Conservation (phyloP, 306 rosid species). For the Malus asiatica region DNA sequence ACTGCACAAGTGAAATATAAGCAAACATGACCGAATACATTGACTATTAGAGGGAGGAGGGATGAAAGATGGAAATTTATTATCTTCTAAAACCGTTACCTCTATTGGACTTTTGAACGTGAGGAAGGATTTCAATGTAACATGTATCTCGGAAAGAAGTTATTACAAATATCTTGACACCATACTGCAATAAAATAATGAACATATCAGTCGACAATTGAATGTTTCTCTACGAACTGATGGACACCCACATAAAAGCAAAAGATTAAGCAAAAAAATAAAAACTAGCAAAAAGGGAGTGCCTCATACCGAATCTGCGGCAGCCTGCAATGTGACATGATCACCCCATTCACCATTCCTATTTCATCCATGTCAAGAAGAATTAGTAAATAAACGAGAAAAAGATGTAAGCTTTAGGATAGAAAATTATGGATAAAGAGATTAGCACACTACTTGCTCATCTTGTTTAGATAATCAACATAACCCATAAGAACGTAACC, state of each 20-base stretch:
- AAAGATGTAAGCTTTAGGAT: background rate
- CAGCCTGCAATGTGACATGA: slow-evolving; percentile 96
- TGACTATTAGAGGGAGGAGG: background rate
- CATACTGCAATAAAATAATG: slow-evolving; percentile 54
- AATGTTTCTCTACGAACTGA: background rate
- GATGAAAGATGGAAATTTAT: background rate
- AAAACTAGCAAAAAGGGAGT: background rate
- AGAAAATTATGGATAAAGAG: slow-evolving; percentile 1
- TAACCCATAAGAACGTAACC: slow-evolving; percentile 88
- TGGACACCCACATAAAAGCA: background rate
- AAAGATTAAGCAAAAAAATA: background rate
- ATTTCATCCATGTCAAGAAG: slow-evolving; percentile 28
- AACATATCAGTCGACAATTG: slow-evolving; percentile 9
- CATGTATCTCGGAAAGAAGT: slow-evolving; percentile 91
- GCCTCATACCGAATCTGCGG: slow-evolving; percentile 81
- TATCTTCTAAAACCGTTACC: slow-evolving; percentile 36
- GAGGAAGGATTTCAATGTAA: slow-evolving; percentile 90
- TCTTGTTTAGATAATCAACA: slow-evolving; percentile 69
- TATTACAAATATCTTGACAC: slow-evolving; percentile 83
- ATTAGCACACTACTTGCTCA: slow-evolving; percentile 62
- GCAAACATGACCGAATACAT: background rate
- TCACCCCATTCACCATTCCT: slow-evolving; percentile 99
- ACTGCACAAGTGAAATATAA: slow-evolving; percentile 52
- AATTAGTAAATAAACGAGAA: slow-evolving; percentile 11
- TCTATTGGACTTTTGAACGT: slow-evolving; percentile 55